phyloP scores from a whole-genome alignment of 2,329 filamentous ascomycete species.

The Alternaria brassicae region DNA sequence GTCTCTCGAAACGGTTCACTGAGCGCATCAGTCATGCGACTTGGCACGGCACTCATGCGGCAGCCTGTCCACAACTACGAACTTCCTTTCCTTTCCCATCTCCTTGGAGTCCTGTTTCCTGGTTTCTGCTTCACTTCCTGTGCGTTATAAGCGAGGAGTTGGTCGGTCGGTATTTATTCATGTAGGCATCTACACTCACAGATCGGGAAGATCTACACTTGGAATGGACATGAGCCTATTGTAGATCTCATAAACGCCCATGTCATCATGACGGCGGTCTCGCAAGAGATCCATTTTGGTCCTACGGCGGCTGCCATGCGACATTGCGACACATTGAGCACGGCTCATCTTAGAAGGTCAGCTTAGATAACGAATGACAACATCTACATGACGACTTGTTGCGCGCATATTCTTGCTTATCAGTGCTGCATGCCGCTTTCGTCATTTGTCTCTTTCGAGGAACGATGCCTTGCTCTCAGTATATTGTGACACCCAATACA shows the following conservation, averaged over 20 bases:
- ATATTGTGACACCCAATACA: conserved; percentile 6
- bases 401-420: neutral
- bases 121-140: conserved; percentile 3
- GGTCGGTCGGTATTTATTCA: conserved; percentile 24
- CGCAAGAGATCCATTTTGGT: conserved; percentile 1
- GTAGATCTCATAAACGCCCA: conserved; percentile 3
- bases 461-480: neutral
- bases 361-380: conserved; percentile 6
- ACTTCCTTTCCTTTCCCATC: conserved; percentile 9
- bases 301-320: conserved; percentile 3
- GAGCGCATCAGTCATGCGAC: conserved; percentile 7
- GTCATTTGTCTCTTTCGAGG: conserved; percentile 1
- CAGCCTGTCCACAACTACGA: neutral
- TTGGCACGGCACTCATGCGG: neutral
- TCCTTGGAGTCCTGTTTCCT: conserved; percentile 12
- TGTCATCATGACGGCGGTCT: conserved; percentile 1
- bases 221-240: conserved; percentile 16
- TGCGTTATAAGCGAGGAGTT: conserved; percentile 35
- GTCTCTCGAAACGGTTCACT: conserved; percentile 16
- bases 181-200: conserved; percentile 24
- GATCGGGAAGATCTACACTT: conserved; percentile 20
- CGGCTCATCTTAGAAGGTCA: neutral
- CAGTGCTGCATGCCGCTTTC: neutral
- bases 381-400: neutral
- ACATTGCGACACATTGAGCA: neutral